A percentile compares a stretch with the other conserved stretches of the same genome.
phyloP scores from a whole-genome alignment of 805 yeast genomes.

The Candida andamanensis region DNA sequence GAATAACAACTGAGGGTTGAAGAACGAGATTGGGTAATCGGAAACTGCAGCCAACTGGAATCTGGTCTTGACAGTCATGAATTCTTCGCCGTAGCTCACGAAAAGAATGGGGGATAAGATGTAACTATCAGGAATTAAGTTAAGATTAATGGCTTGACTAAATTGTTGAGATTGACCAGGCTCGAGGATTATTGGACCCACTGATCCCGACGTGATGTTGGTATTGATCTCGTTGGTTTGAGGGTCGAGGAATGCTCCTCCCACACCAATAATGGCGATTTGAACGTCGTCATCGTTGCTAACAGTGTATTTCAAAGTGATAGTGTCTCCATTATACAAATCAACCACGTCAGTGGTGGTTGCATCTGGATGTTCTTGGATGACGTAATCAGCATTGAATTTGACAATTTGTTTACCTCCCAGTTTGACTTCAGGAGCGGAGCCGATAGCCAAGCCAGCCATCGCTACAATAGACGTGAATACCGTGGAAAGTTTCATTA shows the following conservation, averaged over 20 bases:
- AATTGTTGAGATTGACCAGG: slow-evolving; percentile 48
- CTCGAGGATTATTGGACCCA: slow-evolving; percentile 55
- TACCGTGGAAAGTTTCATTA: slow-evolving; percentile 15
- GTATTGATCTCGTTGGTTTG: slow-evolving; percentile 45
- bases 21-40: slow-evolving; percentile 64
- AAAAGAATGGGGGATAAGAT: slow-evolving; percentile 56
- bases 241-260: slow-evolving; percentile 60
- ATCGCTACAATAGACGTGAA: slow-evolving; percentile 9
- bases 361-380: slow-evolving; percentile 42
- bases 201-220: slow-evolving; percentile 59
- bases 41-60: slow-evolving; percentile 52
- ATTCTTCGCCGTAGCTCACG: slow-evolving; percentile 43
- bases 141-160: slow-evolving; percentile 56
- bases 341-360: slow-evolving; percentile 37
- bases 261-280: slow-evolving; percentile 56
- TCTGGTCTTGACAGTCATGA: slow-evolving; percentile 53
- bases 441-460: slow-evolving; percentile 5
- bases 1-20: slow-evolving; percentile 67
- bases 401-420: slow-evolving; percentile 3
- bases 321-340: slow-evolving; percentile 46
- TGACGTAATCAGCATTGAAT: slow-evolving; percentile 31
- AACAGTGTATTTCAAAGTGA: slow-evolving; percentile 48
- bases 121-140: slow-evolving; percentile 53
- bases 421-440: slow-evolving; percentile 4
- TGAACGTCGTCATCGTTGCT: slow-evolving; percentile 55